Evolutionary conservation across 257 asterid species (phyloP).

Genomic region (Nicotiana sylvestris): DNA sequence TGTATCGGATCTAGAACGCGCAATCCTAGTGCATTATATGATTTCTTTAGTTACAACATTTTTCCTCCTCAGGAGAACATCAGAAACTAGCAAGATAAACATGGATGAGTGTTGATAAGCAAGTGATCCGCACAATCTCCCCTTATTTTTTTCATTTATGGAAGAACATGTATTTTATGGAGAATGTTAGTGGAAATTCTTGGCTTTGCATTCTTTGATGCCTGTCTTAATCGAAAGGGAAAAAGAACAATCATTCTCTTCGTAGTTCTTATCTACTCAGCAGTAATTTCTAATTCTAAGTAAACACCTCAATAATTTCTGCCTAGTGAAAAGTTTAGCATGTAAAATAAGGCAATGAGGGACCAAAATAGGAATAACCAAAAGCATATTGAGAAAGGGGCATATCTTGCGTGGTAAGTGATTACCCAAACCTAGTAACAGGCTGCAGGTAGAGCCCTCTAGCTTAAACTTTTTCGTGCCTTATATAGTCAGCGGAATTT

Average conservation of each 20-base stretch:
- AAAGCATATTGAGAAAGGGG: not conserved
- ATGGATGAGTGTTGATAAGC: not conserved
- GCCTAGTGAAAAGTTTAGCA: not conserved
- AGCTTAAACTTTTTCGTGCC: not conserved
- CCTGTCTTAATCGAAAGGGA: not conserved
- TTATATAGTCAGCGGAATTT: not conserved
- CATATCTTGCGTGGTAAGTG: conserved; percentile 1
- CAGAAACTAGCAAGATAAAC: not conserved
- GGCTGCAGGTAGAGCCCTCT: not conserved
- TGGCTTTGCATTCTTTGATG: not conserved
- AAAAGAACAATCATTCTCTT: not conserved
- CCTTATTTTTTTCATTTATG: too few species aligned
- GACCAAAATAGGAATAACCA: not conserved
- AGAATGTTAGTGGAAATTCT: conserved; percentile 1
- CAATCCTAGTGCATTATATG: not conserved
- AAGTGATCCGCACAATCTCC: not conserved
- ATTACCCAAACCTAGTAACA: not conserved
- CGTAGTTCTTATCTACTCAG: not conserved
- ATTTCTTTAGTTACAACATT: not conserved
- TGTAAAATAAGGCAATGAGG: conserved; percentile 1
- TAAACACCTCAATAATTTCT: not conserved
- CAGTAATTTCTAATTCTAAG: not conserved
- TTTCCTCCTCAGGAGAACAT: not conserved
- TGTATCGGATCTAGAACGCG: not conserved
- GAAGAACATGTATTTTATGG: not conserved